Conservation (phyloP, 805 yeast species). For the Ogataea polymorpha region DNA sequence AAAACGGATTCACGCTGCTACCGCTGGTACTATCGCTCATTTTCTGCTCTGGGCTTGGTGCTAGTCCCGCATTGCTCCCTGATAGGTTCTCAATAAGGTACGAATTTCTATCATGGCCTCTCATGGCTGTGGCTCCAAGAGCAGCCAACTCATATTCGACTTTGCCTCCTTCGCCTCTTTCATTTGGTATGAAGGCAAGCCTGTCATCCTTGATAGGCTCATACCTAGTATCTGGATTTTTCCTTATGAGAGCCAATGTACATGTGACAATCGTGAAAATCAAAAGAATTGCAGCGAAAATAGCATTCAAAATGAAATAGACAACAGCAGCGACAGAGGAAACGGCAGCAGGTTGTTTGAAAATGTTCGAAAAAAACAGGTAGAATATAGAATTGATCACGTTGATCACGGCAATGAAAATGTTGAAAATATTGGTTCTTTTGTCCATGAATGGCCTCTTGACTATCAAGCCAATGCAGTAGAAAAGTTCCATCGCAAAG, state of each 20-base stretch:
- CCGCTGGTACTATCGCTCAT: conserved; percentile 15
- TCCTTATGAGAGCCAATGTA: conserved; percentile 74
- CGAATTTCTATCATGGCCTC: conserved; percentile 48
- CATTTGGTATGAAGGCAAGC: conserved; percentile 81
- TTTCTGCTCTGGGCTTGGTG: conserved; percentile 20
- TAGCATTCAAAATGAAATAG: conserved; percentile 85
- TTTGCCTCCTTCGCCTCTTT: conserved; percentile 31
- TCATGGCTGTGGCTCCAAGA: conserved; percentile 66
- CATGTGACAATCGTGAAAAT: conserved; percentile 88
- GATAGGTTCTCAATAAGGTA: conserved; percentile 31
- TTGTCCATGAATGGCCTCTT: conserved; percentile 91
- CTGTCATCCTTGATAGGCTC: conserved; percentile 97
- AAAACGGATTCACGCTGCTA: conserved; percentile 20
- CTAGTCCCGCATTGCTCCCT: conserved; percentile 24
- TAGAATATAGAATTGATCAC: conserved; percentile 82
- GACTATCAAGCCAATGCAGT: conserved; percentile 62
- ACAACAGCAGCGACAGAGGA: conserved; percentile 90
- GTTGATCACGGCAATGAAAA: conserved; percentile 75
- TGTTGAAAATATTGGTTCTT: conserved; percentile 91
- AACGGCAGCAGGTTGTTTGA: conserved; percentile 82
- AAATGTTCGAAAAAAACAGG: conserved; percentile 81
- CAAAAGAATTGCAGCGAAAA: conserved; percentile 75
- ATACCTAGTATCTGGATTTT: conserved; percentile 93
- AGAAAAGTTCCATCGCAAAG: conserved; percentile 71
- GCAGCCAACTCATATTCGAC: conserved; percentile 67